Conservation (phyloP, 352 stramenopile species). For the Phytophthora europaea region DNA sequence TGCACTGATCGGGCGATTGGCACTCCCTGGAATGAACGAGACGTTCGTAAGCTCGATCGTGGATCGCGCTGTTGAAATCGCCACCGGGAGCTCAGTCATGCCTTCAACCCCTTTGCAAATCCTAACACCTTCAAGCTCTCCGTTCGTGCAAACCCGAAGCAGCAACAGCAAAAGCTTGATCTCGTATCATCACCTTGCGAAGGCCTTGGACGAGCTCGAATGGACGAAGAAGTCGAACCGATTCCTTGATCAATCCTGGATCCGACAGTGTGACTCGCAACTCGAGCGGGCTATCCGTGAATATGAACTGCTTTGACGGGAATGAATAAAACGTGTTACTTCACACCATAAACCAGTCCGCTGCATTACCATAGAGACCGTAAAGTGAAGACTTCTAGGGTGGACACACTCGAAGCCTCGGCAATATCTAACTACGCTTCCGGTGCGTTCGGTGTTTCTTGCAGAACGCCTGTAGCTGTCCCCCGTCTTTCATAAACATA, state of each 20-base stretch:
- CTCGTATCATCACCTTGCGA: constrained; percentile 59
- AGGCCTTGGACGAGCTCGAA: constrained; percentile 68
- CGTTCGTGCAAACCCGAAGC: constrained; percentile 14
- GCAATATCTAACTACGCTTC: constrained; percentile 50
- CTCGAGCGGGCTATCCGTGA: constrained; percentile 77
- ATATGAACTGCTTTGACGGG: constrained; percentile 68
- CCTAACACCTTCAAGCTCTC: constrained; percentile 12
- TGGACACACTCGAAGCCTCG: constrained; percentile 34
- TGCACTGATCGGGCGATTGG: constrained; percentile 51
- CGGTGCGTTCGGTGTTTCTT: constrained; percentile 75
- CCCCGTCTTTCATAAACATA: constrained; percentile 93
- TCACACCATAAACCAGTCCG: constrained; percentile 32
- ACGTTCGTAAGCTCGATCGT: constrained; percentile 59
- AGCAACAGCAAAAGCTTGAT: constrained; percentile 35
- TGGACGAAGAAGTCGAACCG: constrained; percentile 78
- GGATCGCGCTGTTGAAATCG: constrained; percentile 38
- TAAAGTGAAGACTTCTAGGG: constrained; percentile 46
- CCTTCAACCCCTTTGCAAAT: not conserved
- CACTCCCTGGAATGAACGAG: constrained; percentile 65
- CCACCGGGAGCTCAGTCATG: constrained; percentile 3
- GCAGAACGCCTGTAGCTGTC: constrained; percentile 86
- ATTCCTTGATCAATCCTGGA: constrained; percentile 84
- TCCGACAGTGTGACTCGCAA: constrained; percentile 85
- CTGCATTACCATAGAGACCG: constrained; percentile 47
- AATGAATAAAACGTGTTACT: constrained; percentile 15